Evolutionary conservation across 108 stramenopile genomes (phyloP).

Genomic region (Pseudonitzschia delicatissima): DNA sequence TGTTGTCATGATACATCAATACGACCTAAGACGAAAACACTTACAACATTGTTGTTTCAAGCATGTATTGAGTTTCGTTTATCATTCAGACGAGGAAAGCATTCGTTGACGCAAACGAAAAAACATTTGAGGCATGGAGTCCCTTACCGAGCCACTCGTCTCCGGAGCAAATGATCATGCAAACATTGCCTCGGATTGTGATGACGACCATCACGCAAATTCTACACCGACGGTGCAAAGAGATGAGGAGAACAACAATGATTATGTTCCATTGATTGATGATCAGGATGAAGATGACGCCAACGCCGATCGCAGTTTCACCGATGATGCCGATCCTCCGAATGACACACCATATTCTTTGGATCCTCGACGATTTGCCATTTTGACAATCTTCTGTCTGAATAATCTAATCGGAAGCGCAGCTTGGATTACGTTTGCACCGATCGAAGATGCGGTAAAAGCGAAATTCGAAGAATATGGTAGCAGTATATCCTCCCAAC

Average conservation of each 20-base stretch:
- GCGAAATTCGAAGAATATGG: not conserved
- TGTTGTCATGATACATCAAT: too few relatives aligned
- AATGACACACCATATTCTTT: not conserved
- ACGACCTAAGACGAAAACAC: too few relatives aligned
- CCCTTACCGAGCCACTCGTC: not conserved
- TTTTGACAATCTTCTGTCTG: slow-evolving; percentile 4
- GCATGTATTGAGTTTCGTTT: not conserved
- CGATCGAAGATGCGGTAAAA: slow-evolving; percentile 12
- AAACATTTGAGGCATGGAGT: too few relatives aligned
- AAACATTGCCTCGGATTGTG: too few relatives aligned
- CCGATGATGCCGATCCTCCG: not conserved
- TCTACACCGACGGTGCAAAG: not conserved
- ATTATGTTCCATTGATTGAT: not conserved
- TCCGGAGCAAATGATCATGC: not conserved
- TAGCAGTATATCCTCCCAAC: not conserved
- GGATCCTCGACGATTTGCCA: slow-evolving; percentile 15
- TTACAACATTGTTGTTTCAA: not conserved
- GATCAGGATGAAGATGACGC: not conserved
- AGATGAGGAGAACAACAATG: not conserved
- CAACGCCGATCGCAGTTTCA: not conserved
- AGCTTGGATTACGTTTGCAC: slow-evolving; percentile 19
- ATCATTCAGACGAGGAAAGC: not conserved
- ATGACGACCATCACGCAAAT: not conserved
- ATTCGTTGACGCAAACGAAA: too few relatives aligned
- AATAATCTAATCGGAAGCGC: slow-evolving; percentile 8